These are phyloP conservation scores for Penicillium turbatum DNA, from an alignment of 495 filamentous ascomycete genomes.

Conservation along the genomic window DNA sequence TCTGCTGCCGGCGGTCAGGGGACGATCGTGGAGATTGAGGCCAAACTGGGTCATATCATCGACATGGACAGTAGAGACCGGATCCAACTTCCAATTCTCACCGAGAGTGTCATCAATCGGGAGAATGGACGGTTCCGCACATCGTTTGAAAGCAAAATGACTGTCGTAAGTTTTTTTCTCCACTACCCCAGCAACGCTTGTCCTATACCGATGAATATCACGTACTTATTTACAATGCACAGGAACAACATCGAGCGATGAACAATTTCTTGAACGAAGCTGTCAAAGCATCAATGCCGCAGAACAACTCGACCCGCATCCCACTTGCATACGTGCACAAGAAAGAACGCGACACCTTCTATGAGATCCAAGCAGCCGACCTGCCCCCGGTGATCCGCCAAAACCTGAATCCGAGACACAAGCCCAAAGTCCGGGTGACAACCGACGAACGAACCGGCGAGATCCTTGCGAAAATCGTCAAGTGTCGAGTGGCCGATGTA, in stretches of 20 bases:
- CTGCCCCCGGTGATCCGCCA: slow-evolving; percentile 54
- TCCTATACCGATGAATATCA: too few species aligned
- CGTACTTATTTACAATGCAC: slow-evolving; percentile 7
- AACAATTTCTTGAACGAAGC: slow-evolving; percentile 76
- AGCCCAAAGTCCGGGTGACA: slow-evolving; percentile 70
- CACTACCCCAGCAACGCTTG: not conserved
- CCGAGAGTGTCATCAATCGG: slow-evolving; percentile 62
- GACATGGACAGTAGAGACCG: slow-evolving; percentile 65
- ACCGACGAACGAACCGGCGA: slow-evolving; percentile 68
- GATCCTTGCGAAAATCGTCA: slow-evolving; percentile 79
- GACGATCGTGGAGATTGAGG: slow-evolving; percentile 84
- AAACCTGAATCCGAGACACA: slow-evolving; percentile 53
- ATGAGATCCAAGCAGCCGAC: slow-evolving; percentile 59
- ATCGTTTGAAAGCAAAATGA: slow-evolving; percentile 80
- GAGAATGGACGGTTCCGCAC: slow-evolving; percentile 44
- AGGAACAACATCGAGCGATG: slow-evolving; percentile 72
- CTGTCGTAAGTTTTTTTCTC: slow-evolving; percentile 54
- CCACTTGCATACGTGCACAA: slow-evolving; percentile 76
- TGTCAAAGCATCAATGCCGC: slow-evolving; percentile 46
- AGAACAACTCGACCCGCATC: slow-evolving; percentile 49
- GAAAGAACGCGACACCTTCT: slow-evolving; percentile 75
- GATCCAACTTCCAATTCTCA: slow-evolving; percentile 56
- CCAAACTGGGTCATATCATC: slow-evolving; percentile 78
- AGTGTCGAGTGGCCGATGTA: slow-evolving; percentile 77
- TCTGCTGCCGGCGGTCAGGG: slow-evolving; percentile 52